Base-by-base conservation (phyloP, 345 rosid species). In the Eucalyptus tenuipes region DNA sequence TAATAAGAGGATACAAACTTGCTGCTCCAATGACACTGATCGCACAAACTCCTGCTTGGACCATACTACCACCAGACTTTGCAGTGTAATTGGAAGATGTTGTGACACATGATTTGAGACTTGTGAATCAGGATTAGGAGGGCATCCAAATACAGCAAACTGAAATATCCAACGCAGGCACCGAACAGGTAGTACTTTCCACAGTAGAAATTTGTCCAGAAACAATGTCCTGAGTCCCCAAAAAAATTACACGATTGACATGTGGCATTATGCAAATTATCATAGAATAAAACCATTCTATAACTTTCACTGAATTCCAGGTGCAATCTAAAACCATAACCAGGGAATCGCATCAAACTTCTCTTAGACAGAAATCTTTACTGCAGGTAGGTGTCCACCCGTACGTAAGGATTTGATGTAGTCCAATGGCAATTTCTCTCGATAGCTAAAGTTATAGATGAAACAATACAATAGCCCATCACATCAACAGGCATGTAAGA, bases 151-250 rank as follows among this genome's bases (percentile, higher is more conserved):
- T 91, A 96, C 96, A 85, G 97, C 94, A 93, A 96, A 96, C 82
- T 98, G 99, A 89, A 98, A 92, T 86, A 97, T 95, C 99, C 99
- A 97, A 90, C 94, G 93, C 88, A 97, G 94, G 94, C 99, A 98
- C 90, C 94, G 89, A 61, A 96, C 85, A 88, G 99, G 98, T 91
- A 96, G 95, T 87, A 98, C 95, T 94, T 98, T 97, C 99, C 99
- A 98, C 9, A 97, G 95, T 90, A 97, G 92, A 93, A 98, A 97
- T 87, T 95, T 98, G 90, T 98, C 97, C 89, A 94, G 90, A 92
- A 97, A 95, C 93, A 98, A 88, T 87, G 95, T 92, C 95, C 99
- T 98, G 95, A 55, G 84, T 75, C 84, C 88, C 87, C 91, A 86
- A 86, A 59, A 89, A 91, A 88, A 44, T 42, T 79, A 48, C 40